Conservation (phyloP, 2,329 filamentous ascomycete genomes). For the Thelonectria blattea region DNA sequence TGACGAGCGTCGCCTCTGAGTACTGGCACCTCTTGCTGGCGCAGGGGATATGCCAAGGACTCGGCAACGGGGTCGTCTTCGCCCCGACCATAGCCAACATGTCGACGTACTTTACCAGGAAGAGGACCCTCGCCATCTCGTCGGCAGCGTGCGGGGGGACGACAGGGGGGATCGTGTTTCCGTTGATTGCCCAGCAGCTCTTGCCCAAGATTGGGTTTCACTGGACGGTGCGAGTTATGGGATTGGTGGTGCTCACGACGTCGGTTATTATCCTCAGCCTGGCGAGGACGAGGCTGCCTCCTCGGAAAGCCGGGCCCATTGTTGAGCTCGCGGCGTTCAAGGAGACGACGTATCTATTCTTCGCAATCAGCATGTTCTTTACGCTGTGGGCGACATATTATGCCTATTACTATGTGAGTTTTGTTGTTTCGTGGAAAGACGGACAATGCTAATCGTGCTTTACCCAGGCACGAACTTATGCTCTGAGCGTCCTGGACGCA, state of each 20-base stretch:
- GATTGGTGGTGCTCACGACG: conserved; percentile 61
- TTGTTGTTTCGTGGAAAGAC: background rate
- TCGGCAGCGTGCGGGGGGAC: conserved; percentile 65
- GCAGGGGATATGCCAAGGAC: conserved; percentile 63
- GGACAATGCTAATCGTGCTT: background rate
- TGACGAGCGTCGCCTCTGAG: conserved; percentile 48
- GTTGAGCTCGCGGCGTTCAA: conserved; percentile 59
- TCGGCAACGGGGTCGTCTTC: conserved; percentile 62
- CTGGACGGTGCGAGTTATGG: conserved; percentile 69
- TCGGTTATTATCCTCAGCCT: conserved; percentile 48
- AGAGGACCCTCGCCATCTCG: conserved; percentile 65
- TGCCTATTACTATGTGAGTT: conserved; percentile 53
- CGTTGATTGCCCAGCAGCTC: conserved; percentile 61
- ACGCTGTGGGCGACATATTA: conserved; percentile 58
- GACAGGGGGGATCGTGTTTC: conserved; percentile 69
- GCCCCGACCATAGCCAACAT: conserved; percentile 59
- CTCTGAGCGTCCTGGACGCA: conserved; percentile 51
- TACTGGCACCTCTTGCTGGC: conserved; percentile 58
- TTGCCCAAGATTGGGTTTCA: conserved; percentile 66
- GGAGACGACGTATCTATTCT: conserved; percentile 51
- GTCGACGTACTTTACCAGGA: conserved; percentile 66
- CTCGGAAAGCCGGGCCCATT: conserved; percentile 55
- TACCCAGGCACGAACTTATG: conserved; percentile 46
- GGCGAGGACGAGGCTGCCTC: conserved; percentile 55
- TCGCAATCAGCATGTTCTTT: conserved; percentile 45